Evolutionary conservation across 2,329 filamentous ascomycete species (phyloP), one percentile per base, ranked within the genome.

Genomic region (Fusarium fujikuroi): DNA sequence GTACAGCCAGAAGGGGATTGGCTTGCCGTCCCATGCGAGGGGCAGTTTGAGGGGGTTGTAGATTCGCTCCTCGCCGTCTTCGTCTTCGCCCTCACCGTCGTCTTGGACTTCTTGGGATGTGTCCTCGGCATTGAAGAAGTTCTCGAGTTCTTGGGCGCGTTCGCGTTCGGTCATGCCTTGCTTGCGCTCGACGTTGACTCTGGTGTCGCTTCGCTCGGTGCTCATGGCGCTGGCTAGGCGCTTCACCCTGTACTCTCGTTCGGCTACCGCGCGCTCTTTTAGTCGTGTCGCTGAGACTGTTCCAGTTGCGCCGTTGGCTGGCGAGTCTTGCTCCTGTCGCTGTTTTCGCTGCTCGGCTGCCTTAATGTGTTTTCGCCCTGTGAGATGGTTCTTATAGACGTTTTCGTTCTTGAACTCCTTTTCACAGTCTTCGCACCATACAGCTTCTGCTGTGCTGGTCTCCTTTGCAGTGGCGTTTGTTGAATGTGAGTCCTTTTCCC

Each of bases 1-100:
- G 87, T 98, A 99, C 21, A 99, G 88, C 96, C 96, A 99, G 86
- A 96, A 99, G 1, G 97, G 96, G 77, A 99, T 99, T 1, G 97
- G 96, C 80, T 99, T 99, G 76, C 97, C 96, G 76, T 99, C 96
- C 97, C 97, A 99, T 5, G 94, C 95, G 12, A 99, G 88, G 1
- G 96, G 96, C 4, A 99, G 87, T 80, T 99, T 99, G 74, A 99
- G 88, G 1, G 96, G 96, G 81, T 99, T 99, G 87, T 98, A 98
- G 67, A 98, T 93, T 80, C 92, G 95, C 73, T 97, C 95, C 47
- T 95, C 93, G 43, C 91, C 93, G 19, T 94, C 91, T 7, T 91
- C 90, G 2, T 92, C 93, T 0, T 94, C 92, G 16, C 90, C 90
- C 3, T 92, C 91, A 1, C 89, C 89, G 2, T 87, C 87, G 12